Percentiles rank a stretch among this genome's conserved stretches.
Evolutionary conservation across 768 basidiomycete genomes (phyloP).

Genomic region (Boletus subcaerulescens): DNA sequence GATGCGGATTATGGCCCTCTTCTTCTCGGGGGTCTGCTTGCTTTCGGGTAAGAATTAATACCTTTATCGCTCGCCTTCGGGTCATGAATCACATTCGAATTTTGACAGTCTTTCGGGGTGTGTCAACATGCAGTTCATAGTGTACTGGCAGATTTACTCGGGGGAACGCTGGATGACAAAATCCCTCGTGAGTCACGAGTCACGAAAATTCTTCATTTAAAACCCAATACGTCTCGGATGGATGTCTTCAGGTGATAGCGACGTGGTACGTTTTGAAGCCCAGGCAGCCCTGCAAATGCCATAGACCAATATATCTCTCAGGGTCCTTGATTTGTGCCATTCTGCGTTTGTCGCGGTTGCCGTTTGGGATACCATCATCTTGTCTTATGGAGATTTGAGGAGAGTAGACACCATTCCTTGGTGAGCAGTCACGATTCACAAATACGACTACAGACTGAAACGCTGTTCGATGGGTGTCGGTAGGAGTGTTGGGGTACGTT

Average conservation of each 20-base stretch:
- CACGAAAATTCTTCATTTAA: too few relatives aligned
- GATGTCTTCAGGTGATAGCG: constrained; percentile 12
- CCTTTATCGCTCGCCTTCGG: background rate
- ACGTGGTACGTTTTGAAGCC: constrained; percentile 15
- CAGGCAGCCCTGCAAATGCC: background rate
- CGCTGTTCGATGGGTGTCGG: background rate
- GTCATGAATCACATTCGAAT: background rate
- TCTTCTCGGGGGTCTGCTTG: constrained; percentile 21
- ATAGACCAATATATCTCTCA: background rate
- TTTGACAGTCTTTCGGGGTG: constrained; percentile 27
- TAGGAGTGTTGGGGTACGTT: constrained; percentile 27
- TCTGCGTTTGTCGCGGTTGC: constrained; percentile 20
- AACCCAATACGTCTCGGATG: background rate
- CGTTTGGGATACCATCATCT: constrained; percentile 25
- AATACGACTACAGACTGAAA: background rate
- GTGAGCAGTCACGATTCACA: constrained; percentile 4
- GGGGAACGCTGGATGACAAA: constrained; percentile 17
- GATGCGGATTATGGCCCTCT: constrained; percentile 17
- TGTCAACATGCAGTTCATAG: constrained; percentile 23
- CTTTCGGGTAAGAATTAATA: constrained; percentile 14
- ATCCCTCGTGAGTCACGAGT: constrained; percentile 12
- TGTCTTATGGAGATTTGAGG: constrained; percentile 15
- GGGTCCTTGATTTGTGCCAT: constrained; percentile 26
- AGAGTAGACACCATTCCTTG: constrained; percentile 19
- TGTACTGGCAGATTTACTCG: constrained; percentile 22